Conservation (phyloP, 805 yeast species). For the Myxozyma geophila region DNA sequence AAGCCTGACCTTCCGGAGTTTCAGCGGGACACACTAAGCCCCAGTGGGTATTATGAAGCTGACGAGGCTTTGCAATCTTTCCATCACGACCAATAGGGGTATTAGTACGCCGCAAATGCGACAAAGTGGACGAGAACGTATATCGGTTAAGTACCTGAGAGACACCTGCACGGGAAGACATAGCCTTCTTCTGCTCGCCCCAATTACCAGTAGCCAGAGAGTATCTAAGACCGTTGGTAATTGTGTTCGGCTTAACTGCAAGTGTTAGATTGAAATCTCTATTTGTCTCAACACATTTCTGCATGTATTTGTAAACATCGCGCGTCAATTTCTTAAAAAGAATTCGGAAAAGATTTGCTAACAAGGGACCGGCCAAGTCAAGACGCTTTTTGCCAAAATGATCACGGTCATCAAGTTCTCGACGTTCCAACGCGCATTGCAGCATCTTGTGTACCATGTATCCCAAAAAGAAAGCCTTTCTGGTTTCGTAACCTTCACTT, state of each 20-base stretch:
- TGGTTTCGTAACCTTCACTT: slow-evolving; percentile 93
- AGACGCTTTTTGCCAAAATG: slow-evolving; percentile 98
- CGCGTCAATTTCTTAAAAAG: slow-evolving; percentile 92
- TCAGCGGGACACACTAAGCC: slow-evolving; percentile 99
- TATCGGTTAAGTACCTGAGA: slow-evolving; percentile 97
- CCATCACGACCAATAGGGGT: slow-evolving; percentile 99
- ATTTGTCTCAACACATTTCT: slow-evolving; percentile 97
- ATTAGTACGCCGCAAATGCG: slow-evolving; percentile 98
- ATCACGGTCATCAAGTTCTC: slow-evolving; percentile 98
- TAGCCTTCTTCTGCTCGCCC: slow-evolving; percentile 99
- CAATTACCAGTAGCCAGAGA: slow-evolving; percentile 99
- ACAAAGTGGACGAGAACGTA: slow-evolving; percentile 96
- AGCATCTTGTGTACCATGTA: slow-evolving; percentile 96
- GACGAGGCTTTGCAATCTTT: slow-evolving; percentile 98
- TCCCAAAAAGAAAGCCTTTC: slow-evolving; percentile 96
- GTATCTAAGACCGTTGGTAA: slow-evolving; percentile 95
- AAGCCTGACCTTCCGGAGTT: slow-evolving; percentile 99
- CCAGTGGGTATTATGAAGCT: slow-evolving; percentile 99
- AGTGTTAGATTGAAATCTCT: slow-evolving; percentile 94
- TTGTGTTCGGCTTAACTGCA: slow-evolving; percentile 96
- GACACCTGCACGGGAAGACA: slow-evolving; percentile 99
- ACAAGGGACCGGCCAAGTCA: slow-evolving; percentile 97
- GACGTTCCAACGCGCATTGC: slow-evolving; percentile 94
- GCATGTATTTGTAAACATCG: slow-evolving; percentile 97
- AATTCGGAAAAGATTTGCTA: slow-evolving; percentile 93